These are phyloP conservation scores for Scleroderma bovista DNA, from an alignment of 768 basidiomycete genomes.

Conservation along the genomic window DNA sequence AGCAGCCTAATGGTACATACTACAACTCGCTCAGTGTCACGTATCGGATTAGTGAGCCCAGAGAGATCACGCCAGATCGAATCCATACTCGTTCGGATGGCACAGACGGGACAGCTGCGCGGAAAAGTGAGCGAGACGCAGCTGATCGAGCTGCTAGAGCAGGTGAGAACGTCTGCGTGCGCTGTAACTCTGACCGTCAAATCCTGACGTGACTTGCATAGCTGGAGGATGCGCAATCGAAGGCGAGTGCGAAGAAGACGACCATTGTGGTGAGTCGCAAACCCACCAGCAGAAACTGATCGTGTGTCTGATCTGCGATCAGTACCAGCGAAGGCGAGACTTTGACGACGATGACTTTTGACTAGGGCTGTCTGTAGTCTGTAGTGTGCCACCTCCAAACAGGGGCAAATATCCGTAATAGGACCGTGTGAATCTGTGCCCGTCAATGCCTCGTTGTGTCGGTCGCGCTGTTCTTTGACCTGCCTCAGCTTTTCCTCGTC, in stretches of 20 bases:
- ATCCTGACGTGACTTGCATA: constrained; percentile 16
- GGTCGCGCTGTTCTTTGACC: constrained; percentile 23
- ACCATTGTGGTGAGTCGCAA: constrained; percentile 47
- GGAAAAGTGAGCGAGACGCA: constrained; percentile 74
- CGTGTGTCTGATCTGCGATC: constrained; percentile 1
- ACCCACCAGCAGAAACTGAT: constrained; percentile 1
- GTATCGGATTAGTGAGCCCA: constrained; percentile 83
- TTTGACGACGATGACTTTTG: constrained; percentile 58
- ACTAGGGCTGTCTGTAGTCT: not conserved
- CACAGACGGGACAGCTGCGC: constrained; percentile 74
- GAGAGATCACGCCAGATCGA: constrained; percentile 80
- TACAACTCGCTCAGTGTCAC: constrained; percentile 64
- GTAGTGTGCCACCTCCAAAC: constrained; percentile 8
- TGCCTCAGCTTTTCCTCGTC: constrained; percentile 12
- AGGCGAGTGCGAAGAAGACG: constrained; percentile 47
- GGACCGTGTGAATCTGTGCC: constrained; percentile 16
- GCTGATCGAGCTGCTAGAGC: constrained; percentile 80
- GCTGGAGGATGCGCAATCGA: constrained; percentile 53
- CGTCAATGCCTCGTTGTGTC: constrained; percentile 18
- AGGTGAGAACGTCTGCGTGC: constrained; percentile 42
- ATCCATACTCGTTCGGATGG: constrained; percentile 72
- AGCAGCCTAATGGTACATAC: too few species aligned
- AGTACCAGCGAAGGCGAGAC: constrained; percentile 65
- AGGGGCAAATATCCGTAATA: constrained; percentile 12
- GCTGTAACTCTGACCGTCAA: constrained; percentile 2